Evolutionary conservation across 345 rosid genomes (phyloP).

Genomic region (Lepidium aucheri): DNA sequence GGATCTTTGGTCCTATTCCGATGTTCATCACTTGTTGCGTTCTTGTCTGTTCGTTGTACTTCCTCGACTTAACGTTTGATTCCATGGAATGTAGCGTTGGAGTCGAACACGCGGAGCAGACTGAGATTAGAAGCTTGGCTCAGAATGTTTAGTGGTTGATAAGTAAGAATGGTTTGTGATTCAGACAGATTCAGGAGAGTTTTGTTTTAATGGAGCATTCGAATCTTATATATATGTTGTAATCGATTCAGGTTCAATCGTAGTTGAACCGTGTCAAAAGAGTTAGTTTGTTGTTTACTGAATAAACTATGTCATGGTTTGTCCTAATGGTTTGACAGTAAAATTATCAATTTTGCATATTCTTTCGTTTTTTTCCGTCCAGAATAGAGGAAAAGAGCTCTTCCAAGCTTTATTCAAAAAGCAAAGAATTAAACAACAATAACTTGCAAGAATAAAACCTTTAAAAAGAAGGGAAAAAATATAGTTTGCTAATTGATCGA

Average conservation of each 20-base stretch:
- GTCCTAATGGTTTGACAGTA: neutral
- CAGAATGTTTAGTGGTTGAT: slow-evolving; percentile 8
- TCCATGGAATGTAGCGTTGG: slow-evolving; percentile 36
- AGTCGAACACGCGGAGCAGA: slow-evolving; percentile 17
- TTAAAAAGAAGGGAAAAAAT: too few species aligned
- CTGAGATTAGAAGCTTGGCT: slow-evolving; percentile 22
- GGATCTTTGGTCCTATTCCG: slow-evolving; percentile 88
- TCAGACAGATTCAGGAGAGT: neutral
- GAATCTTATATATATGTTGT: neutral
- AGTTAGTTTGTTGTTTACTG: neutral
- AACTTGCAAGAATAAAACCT: too few species aligned
- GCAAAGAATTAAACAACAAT: too few species aligned
- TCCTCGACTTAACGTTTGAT: slow-evolving; percentile 51
- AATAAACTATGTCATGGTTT: slow-evolving; percentile 17
- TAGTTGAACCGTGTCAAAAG: slow-evolving; percentile 19
- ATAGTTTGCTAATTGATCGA: too few species aligned
- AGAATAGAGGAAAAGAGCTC: too few species aligned
- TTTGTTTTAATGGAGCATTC: neutral
- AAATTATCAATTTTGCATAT: neutral
- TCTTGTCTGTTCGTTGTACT: slow-evolving; percentile 54
- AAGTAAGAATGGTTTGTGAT: neutral
- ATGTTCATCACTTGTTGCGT: slow-evolving; percentile 57
- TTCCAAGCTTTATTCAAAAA: too few species aligned
- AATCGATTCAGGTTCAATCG: slow-evolving; percentile 24
- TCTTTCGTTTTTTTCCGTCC: too few species aligned